Evolutionary conservation across 306 rosid species (phyloP).

Genomic region (Pyrus communis): DNA sequence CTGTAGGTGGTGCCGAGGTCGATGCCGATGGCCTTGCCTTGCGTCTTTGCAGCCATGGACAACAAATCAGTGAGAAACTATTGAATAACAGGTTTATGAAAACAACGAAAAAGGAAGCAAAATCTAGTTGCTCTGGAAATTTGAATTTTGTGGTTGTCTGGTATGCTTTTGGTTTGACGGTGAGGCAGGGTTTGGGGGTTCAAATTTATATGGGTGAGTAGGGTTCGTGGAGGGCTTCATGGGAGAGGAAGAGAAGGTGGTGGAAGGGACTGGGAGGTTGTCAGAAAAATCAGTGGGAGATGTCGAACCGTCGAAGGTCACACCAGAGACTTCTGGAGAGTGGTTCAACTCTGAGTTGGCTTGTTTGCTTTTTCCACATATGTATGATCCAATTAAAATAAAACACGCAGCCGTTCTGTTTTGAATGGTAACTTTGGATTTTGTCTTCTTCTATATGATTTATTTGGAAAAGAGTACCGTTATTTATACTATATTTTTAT

Average conservation of each 20-base stretch:
- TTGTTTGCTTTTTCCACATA: background rate
- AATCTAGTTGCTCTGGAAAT: background rate
- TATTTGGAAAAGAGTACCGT: too few species aligned
- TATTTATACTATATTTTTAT: too few species aligned
- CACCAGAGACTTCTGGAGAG: conserved; percentile 21
- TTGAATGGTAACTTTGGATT: too few species aligned
- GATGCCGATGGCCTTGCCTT: conserved; percentile 39
- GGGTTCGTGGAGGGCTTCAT: background rate
- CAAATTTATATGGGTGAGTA: background rate
- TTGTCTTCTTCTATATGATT: too few species aligned
- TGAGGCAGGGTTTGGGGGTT: background rate
- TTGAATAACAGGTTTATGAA: background rate
- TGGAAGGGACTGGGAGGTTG: conserved; percentile 10
- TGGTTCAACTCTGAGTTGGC: background rate
- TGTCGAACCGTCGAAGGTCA: background rate
- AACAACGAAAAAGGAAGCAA: background rate
- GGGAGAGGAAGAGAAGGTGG: conserved; percentile 5
- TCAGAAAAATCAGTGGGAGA: background rate
- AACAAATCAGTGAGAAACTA: background rate
- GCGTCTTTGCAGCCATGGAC: conserved; percentile 30
- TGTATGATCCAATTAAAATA: too few species aligned
- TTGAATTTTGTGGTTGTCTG: background rate
- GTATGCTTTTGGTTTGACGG: background rate
- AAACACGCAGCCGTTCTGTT: too few species aligned
- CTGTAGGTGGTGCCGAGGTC: conserved; percentile 54